phyloP scores from a whole-genome alignment of 306 rosid species.

The Pyrus bretschneideri region DNA sequence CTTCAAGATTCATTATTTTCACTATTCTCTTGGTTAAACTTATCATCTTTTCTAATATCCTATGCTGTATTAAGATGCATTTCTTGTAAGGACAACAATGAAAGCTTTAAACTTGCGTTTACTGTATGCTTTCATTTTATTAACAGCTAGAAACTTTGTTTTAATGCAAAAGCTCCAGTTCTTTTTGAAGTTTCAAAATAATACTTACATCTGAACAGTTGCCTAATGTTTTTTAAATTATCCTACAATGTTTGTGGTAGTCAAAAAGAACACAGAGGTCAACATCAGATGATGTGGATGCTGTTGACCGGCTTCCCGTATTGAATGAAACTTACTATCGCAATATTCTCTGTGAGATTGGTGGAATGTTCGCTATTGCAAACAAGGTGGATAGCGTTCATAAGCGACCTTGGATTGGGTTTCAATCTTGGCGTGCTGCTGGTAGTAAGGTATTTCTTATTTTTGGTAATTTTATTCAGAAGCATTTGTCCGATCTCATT shows the following conservation, averaged over 20 bases:
- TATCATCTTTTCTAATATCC: not conserved
- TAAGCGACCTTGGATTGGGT: conserved; percentile 95
- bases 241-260: conserved; percentile 43
- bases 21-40: not conserved
- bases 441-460: conserved; percentile 82
- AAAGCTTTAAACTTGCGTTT: not conserved
- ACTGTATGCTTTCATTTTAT: not conserved
- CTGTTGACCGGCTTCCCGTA: conserved; percentile 67
- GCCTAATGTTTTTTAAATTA: not conserved
- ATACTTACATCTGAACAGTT: not conserved
- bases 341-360: conserved; percentile 82
- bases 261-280: conserved; percentile 65
- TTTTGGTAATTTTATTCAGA: conserved; percentile 16
- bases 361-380: conserved; percentile 94
- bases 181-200: not conserved
- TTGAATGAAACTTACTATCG: conserved; percentile 61
- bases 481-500: not conserved
- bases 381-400: conserved; percentile 77
- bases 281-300: conserved; percentile 92
- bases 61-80: not conserved
- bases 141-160: not conserved
- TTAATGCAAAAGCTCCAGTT: not conserved
- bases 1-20: conserved; percentile 5
- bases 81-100: not conserved
- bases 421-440: conserved; percentile 98